Percentiles rank a stretch among this genome's conserved stretches.
Conservation (phyloP, 2,329 filamentous ascomycete species). For the Colletotrichum simmondsii region DNA sequence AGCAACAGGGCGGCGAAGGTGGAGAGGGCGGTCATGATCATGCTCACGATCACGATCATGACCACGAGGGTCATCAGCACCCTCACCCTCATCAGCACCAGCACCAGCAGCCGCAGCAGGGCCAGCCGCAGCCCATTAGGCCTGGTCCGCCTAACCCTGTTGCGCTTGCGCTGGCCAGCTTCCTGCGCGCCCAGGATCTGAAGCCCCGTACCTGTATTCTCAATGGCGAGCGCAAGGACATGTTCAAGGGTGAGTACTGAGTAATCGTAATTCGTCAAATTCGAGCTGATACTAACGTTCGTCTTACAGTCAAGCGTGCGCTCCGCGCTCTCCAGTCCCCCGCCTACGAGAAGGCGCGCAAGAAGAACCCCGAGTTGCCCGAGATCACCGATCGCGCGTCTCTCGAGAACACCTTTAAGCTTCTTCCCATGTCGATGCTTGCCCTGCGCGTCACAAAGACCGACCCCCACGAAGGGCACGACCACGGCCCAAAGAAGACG, state of each 20-base stretch:
- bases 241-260: slow-evolving; percentile 84
- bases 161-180: slow-evolving; percentile 89
- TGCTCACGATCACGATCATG: slow-evolving; percentile 43
- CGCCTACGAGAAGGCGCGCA: slow-evolving; percentile 88
- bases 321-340: slow-evolving; percentile 90
- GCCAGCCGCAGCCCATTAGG: slow-evolving; percentile 73
- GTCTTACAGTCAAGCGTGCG: slow-evolving; percentile 85
- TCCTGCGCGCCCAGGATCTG: slow-evolving; percentile 83
- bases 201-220: slow-evolving; percentile 93
- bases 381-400: slow-evolving; percentile 88
- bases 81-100: slow-evolving; percentile 43
- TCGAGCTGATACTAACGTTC: neutral
- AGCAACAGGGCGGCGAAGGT: slow-evolving; percentile 25
- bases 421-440: slow-evolving; percentile 92
- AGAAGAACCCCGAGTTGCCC: slow-evolving; percentile 90
- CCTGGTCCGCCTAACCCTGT: slow-evolving; percentile 89
- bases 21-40: slow-evolving; percentile 42
- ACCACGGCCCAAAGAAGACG: slow-evolving; percentile 75
- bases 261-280: neutral
- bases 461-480: slow-evolving; percentile 81
- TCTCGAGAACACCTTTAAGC: slow-evolving; percentile 93
- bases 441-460: slow-evolving; percentile 89
- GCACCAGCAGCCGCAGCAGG: slow-evolving; percentile 45
- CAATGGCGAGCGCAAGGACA: slow-evolving; percentile 96
- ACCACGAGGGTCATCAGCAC: slow-evolving; percentile 36